Evolutionary conservation across 2,329 filamentous ascomycete species (phyloP).

Genomic region (Penicillium sp.): DNA sequence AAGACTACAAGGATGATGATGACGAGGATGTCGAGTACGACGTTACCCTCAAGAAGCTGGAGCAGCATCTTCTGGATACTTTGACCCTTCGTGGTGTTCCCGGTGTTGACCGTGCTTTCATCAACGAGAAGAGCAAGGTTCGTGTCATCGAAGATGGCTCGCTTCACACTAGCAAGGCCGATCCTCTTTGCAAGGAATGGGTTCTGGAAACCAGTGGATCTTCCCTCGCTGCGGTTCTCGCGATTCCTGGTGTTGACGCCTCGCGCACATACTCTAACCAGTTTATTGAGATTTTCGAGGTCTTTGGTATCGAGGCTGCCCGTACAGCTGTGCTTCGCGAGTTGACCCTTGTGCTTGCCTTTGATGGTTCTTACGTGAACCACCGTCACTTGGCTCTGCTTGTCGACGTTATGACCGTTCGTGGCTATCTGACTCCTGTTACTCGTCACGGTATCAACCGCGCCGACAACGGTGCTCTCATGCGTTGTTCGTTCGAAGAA

Average conservation of each 20-base stretch:
- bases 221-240: slow-evolving; percentile 75
- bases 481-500: slow-evolving; percentile 99
- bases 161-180: slow-evolving; percentile 68
- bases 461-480: slow-evolving; percentile 93
- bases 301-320: slow-evolving; percentile 94
- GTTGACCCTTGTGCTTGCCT: slow-evolving; percentile 86
- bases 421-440: slow-evolving; percentile 89
- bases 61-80: slow-evolving; percentile 85
- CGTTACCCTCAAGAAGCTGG: slow-evolving; percentile 85
- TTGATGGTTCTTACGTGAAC: slow-evolving; percentile 99
- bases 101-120: slow-evolving; percentile 86
- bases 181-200: slow-evolving; percentile 81
- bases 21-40: slow-evolving; percentile 76
- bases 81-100: slow-evolving; percentile 85
- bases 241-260: slow-evolving; percentile 82
- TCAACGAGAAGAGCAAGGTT: slow-evolving; percentile 73
- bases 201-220: slow-evolving; percentile 94
- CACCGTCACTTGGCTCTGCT: slow-evolving; percentile 93
- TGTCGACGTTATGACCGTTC: slow-evolving; percentile 96
- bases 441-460: slow-evolving; percentile 98
- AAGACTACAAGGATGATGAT: slow-evolving; percentile 66
- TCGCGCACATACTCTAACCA: slow-evolving; percentile 89
- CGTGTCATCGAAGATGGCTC: slow-evolving; percentile 66
- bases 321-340: slow-evolving; percentile 83
- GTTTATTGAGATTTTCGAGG: slow-evolving; percentile 88